Conservation (phyloP, 352 stramenopile genomes). For the Phytophthora vignae region DNA sequence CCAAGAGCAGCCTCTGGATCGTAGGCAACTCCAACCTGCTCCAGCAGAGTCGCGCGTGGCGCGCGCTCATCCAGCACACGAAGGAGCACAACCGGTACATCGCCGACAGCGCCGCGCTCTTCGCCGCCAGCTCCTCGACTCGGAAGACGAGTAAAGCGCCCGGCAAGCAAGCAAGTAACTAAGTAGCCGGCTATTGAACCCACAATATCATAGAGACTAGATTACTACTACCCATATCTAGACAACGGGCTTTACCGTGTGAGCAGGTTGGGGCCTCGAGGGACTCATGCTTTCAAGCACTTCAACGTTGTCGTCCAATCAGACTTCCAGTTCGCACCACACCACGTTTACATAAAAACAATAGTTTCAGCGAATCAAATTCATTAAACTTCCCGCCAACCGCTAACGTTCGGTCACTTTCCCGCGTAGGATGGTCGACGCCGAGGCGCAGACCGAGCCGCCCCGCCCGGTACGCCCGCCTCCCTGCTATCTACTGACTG, state of each 20-base stretch:
- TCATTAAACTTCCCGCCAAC: neutral
- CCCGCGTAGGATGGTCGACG: conserved; percentile 29
- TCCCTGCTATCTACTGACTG: neutral
- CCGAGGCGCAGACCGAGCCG: conserved; percentile 32
- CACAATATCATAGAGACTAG: conserved; percentile 5
- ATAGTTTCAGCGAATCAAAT: neutral
- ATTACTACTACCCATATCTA: too few species aligned
- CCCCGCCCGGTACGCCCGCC: conserved; percentile 16
- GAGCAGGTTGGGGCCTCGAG: too few species aligned
- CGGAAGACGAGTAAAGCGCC: conserved; percentile 13
- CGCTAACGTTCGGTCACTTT: neutral
- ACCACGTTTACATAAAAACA: neutral
- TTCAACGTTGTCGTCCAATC: neutral
- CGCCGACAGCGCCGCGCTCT: conserved; percentile 30
- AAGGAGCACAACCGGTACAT: conserved; percentile 66
- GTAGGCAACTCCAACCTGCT: conserved; percentile 80
- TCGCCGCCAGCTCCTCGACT: conserved; percentile 18
- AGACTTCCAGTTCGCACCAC: neutral
- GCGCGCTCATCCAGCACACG: conserved; percentile 68
- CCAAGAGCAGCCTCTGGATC: conserved; percentile 95
- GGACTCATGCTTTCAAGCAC: too few species aligned
- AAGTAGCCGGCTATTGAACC: neutral
- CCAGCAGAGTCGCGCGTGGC: conserved; percentile 73
- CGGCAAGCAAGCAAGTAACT: conserved; percentile 6
- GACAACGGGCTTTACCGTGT: too few species aligned